Evolutionary conservation across 805 yeast species (phyloP).

Genomic region (Barnettozyma wickerhamii): DNA sequence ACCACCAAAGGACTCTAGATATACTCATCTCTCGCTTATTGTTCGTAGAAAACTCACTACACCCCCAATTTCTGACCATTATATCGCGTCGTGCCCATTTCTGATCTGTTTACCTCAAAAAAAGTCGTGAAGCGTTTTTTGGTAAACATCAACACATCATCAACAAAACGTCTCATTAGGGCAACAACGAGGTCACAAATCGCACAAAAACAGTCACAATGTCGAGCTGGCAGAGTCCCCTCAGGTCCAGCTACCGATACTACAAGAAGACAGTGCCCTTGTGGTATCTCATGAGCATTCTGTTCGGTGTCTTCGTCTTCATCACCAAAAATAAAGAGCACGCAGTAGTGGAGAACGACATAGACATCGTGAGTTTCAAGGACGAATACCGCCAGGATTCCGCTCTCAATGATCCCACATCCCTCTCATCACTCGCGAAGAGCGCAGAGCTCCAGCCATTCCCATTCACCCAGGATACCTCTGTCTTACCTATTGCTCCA

Average conservation of each 20-base stretch:
- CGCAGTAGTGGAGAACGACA: constrained; percentile 6
- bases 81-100: no score
- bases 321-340: constrained; percentile 6
- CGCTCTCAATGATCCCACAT: constrained; percentile 16
- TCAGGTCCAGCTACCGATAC: constrained; percentile 4
- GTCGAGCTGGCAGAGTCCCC: background rate
- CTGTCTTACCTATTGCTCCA: constrained; percentile 36
- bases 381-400: constrained; percentile 18
- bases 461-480: constrained; percentile 28
- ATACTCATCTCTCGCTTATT: no score
- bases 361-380: constrained; percentile 13
- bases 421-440: constrained; percentile 14
- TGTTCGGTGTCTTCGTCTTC: constrained; percentile 20
- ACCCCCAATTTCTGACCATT: no score
- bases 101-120: no score
- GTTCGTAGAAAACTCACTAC: no score
- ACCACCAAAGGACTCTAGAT: no score
- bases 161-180: no score
- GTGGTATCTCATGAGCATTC: constrained; percentile 17
- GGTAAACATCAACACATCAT: background rate
- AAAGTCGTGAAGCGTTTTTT: no score
- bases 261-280: constrained; percentile 17
- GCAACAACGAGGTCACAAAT: background rate
- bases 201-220: background rate
- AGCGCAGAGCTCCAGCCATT: constrained; percentile 24